Conservation (phyloP, 2,329 filamentous ascomycete species). For the Emericellopsis cladophorae region DNA sequence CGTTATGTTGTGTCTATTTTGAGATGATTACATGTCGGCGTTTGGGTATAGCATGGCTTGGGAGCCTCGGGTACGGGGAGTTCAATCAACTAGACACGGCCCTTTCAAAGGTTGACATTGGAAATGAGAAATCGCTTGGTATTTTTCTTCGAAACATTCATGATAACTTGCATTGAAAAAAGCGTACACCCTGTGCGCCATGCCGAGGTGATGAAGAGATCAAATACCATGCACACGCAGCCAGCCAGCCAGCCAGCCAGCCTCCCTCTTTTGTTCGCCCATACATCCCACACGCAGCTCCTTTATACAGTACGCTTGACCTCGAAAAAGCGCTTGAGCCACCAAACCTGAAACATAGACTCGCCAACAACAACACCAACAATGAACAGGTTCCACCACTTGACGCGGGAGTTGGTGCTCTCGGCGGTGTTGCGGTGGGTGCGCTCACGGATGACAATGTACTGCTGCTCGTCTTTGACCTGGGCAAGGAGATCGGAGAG, state of each 20-base stretch:
- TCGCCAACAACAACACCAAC: constrained; percentile 78
- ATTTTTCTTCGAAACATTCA: too few relatives aligned
- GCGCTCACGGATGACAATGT: constrained; percentile 89
- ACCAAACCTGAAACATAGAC: constrained; percentile 98
- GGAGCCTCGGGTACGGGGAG: neutral
- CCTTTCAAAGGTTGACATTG: too few relatives aligned
- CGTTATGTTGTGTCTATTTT: neutral
- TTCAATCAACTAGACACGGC: too few relatives aligned
- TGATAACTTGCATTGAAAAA: too few relatives aligned
- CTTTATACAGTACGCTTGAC: constrained; percentile 53
- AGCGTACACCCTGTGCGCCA: too few relatives aligned
- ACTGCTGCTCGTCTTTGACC: constrained; percentile 95
- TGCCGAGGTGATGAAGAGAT: too few relatives aligned
- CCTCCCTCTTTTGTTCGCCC: neutral
- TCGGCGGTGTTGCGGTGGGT: constrained; percentile 97
- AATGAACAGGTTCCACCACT: constrained; percentile 99
- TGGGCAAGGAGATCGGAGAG: constrained; percentile 77
- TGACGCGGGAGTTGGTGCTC: constrained; percentile 93
- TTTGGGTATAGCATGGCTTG: neutral
- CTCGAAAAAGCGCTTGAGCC: constrained; percentile 97
- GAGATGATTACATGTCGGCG: neutral
- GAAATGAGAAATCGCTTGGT: too few relatives aligned
- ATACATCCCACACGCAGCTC: neutral
- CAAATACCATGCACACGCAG: too few relatives aligned
- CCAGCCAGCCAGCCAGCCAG: too few relatives aligned